A percentile compares a stretch with the other conserved stretches of the same genome.
Evolutionary conservation across 352 stramenopile genomes (phyloP).

Genomic region (Pythium aquatile): DNA sequence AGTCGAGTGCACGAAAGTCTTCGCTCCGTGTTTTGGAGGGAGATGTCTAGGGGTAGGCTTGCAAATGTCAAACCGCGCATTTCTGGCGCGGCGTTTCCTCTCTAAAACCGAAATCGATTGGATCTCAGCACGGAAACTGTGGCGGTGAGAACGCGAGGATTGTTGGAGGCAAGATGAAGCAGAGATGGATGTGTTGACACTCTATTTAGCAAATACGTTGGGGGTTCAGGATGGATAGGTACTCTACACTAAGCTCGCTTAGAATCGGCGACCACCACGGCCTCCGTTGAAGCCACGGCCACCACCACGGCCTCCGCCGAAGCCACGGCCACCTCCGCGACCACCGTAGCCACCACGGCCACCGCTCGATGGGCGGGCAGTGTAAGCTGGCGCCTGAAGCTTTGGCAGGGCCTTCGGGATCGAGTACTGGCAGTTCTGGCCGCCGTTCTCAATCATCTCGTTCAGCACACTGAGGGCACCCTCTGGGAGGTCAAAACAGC

Average conservation of each 20-base stretch:
- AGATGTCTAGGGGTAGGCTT: background rate
- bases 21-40: background rate
- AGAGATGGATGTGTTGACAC: background rate
- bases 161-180: background rate
- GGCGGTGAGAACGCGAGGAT: background rate
- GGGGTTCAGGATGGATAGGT: slow-evolving; percentile 1
- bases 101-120: background rate
- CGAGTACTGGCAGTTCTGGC: slow-evolving; percentile 66
- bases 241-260: slow-evolving; percentile 10
- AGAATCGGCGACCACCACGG: slow-evolving; percentile 26
- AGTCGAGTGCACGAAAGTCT: background rate
- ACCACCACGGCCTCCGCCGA: slow-evolving; percentile 36
- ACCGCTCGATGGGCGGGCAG: slow-evolving; percentile 36
- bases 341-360: slow-evolving; percentile 34
- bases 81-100: background rate
- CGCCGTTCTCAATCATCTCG: slow-evolving; percentile 69
- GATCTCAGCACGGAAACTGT: background rate
- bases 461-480: slow-evolving; percentile 62
- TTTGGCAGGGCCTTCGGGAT: slow-evolving; percentile 76
- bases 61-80: background rate
- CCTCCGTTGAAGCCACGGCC: slow-evolving; percentile 29
- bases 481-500: slow-evolving; percentile 89
- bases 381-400: slow-evolving; percentile 67
- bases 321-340: slow-evolving; percentile 36
- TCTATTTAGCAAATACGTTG: slow-evolving; percentile 23